Evolutionary conservation across 805 yeast species (phyloP).

Genomic region (Metschnikowia koreensis): DNA sequence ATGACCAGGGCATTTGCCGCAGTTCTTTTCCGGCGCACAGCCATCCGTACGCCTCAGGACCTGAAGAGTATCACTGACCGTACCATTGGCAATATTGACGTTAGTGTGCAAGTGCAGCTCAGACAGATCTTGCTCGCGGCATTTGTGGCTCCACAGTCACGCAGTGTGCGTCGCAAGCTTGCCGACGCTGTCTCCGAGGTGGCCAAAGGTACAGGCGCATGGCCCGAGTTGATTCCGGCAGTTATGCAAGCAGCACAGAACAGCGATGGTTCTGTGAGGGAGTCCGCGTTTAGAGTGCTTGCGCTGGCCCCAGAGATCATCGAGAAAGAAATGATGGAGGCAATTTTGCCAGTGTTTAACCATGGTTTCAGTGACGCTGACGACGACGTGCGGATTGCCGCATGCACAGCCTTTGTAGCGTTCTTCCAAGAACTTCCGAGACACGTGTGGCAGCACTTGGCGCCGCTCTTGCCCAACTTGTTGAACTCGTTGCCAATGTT

Average conservation of each 20-base stretch:
- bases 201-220: constrained; percentile 62
- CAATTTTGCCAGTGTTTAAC: constrained; percentile 67
- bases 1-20: constrained; percentile 63
- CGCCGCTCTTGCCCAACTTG: constrained; percentile 77
- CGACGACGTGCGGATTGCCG: constrained; percentile 86
- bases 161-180: constrained; percentile 81
- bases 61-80: constrained; percentile 67
- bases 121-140: constrained; percentile 70
- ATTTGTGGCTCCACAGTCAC: constrained; percentile 64
- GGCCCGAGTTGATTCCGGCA: constrained; percentile 80
- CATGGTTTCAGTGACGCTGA: constrained; percentile 75
- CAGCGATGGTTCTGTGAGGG: constrained; percentile 68
- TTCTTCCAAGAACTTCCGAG: constrained; percentile 82
- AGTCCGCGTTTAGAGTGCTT: constrained; percentile 86
- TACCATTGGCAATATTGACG: constrained; percentile 68
- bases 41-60: constrained; percentile 73
- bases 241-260: constrained; percentile 62
- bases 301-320: constrained; percentile 80
- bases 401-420: constrained; percentile 89
- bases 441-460: constrained; percentile 70
- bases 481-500: constrained; percentile 86
- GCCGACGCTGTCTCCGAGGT: constrained; percentile 94
- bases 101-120: constrained; percentile 58
- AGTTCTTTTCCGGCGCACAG: constrained; percentile 84
- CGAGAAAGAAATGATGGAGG: constrained; percentile 53